A percentile compares a stretch with the other conserved stretches of the same genome.
Evolutionary conservation across 1,284 basidiomycete species (phyloP).

Genomic region (Rhodotorula sp.): DNA sequence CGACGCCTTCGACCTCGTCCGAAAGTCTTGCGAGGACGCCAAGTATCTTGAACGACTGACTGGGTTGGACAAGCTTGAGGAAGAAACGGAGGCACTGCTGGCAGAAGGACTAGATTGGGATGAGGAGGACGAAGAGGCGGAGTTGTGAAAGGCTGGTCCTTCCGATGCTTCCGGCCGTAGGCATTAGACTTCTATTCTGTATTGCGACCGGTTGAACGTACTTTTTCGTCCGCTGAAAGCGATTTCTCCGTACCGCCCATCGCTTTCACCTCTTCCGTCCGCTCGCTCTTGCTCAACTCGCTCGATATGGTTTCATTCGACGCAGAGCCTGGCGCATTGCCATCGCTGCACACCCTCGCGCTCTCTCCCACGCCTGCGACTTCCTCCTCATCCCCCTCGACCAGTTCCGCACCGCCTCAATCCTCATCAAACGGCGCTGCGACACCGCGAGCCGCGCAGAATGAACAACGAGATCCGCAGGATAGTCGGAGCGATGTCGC

Average conservation of each 20-base stretch:
- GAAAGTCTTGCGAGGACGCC: constrained; percentile 78
- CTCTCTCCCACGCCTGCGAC: background rate
- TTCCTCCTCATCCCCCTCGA: background rate
- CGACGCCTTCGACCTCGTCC: constrained; percentile 73
- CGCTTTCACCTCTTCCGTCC: background rate
- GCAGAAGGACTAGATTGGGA: constrained; percentile 18
- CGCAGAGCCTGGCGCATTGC: background rate
- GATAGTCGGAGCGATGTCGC: background rate
- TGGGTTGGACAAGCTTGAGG: constrained; percentile 28
- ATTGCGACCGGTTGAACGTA: too few species aligned
- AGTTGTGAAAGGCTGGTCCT: constrained; percentile 1
- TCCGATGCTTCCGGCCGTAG: background rate
- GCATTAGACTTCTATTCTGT: too few species aligned
- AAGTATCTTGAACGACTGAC: constrained; percentile 23
- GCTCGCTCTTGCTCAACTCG: background rate
- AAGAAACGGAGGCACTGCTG: constrained; percentile 30
- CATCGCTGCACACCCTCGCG: background rate
- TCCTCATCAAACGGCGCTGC: background rate
- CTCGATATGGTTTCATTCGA: background rate
- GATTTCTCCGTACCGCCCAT: accelerated
- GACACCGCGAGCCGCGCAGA: background rate
- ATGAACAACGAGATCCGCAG: accelerated
- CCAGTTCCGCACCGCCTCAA: background rate
- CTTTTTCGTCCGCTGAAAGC: too few species aligned
- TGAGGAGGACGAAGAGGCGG: constrained; percentile 12